These are phyloP conservation scores for Hygrocybe coccinea DNA, from an alignment of 768 basidiomycete species.

Conservation along the genomic window DNA sequence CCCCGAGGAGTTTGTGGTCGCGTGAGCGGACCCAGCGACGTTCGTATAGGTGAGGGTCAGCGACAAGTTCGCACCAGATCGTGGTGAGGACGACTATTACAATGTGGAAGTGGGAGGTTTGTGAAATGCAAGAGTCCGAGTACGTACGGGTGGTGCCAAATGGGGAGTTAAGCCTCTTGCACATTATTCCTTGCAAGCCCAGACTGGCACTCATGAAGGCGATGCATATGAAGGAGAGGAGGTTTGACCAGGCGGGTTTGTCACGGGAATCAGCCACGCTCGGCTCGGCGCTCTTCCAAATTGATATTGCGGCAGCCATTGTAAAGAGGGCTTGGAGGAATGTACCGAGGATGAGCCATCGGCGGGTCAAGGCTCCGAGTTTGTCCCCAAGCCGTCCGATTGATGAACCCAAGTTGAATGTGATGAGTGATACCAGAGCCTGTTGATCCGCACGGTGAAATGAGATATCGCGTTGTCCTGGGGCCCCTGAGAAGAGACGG, in stretches of 20 bases:
- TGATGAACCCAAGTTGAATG: slow-evolving; percentile 70
- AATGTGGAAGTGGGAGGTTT: background rate
- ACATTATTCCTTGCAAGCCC: slow-evolving; percentile 83
- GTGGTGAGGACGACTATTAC: slow-evolving; percentile 72
- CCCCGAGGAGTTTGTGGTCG: slow-evolving; percentile 69
- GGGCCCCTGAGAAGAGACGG: slow-evolving; percentile 60
- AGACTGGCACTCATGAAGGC: slow-evolving; percentile 79
- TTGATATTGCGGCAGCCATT: slow-evolving; percentile 62
- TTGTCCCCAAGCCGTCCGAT: slow-evolving; percentile 78
- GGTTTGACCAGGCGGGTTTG: slow-evolving; percentile 66
- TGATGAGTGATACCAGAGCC: slow-evolving; percentile 70
- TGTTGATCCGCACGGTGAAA: slow-evolving; percentile 84
- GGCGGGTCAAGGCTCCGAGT: slow-evolving; percentile 65
- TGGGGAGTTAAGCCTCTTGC: slow-evolving; percentile 73
- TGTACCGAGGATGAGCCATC: slow-evolving; percentile 70
- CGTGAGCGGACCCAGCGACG: slow-evolving; percentile 51
- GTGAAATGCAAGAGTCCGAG: background rate
- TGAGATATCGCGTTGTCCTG: slow-evolving; percentile 41
- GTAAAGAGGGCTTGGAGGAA: slow-evolving; percentile 72
- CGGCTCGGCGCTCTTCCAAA: slow-evolving; percentile 63
- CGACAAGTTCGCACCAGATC: slow-evolving; percentile 84
- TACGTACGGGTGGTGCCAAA: slow-evolving; percentile 70
- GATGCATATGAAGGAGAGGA: slow-evolving; percentile 61
- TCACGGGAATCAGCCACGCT: slow-evolving; percentile 52
- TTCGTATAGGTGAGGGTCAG: slow-evolving; percentile 70